Evolutionary conservation across 129 eudicot genomes (phyloP).

Genomic region (Rutidosis leptorrhynchoides): DNA sequence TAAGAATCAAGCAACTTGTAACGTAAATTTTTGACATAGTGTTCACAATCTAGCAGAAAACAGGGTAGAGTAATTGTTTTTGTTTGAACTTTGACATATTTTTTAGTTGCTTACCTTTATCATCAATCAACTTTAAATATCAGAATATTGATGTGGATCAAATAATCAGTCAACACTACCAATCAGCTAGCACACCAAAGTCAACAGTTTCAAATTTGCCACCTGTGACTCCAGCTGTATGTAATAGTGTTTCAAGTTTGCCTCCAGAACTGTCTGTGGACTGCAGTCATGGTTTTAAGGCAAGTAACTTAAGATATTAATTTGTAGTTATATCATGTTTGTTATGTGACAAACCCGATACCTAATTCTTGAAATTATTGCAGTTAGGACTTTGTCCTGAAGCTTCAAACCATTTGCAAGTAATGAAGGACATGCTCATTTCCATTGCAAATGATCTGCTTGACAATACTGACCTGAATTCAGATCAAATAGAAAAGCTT

Average conservation of each 20-base stretch:
- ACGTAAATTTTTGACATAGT: constrained; percentile 8
- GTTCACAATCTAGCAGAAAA: background rate
- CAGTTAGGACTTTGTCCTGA: constrained; percentile 91
- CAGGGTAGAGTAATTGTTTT: constrained; percentile 3
- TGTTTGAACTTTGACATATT: constrained; percentile 5
- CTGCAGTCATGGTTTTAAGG: constrained; percentile 86
- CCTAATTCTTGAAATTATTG: constrained; percentile 27
- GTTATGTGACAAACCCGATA: constrained; percentile 18
- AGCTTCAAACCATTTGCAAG: constrained; percentile 71
- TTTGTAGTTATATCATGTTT: constrained; percentile 16
- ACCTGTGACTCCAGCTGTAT: constrained; percentile 52
- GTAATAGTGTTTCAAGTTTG: constrained; percentile 38
- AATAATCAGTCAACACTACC: constrained; percentile 82
- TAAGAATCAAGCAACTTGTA: constrained; percentile 3
- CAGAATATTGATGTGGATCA: constrained; percentile 97
- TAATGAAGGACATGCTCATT: constrained; percentile 83
- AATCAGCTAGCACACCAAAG: constrained; percentile 71
- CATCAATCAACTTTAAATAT: constrained; percentile 25
- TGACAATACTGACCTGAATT: constrained; percentile 62
- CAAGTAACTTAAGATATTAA: constrained; percentile 22
- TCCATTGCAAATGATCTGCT: constrained; percentile 89
- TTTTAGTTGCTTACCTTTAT: constrained; percentile 17
- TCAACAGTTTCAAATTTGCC: constrained; percentile 59
- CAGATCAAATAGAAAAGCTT: constrained; percentile 62
- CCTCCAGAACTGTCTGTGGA: constrained; percentile 67